Conservation (phyloP, 495 filamentous ascomycete genomes). For the Xylaria nigripes region DNA sequence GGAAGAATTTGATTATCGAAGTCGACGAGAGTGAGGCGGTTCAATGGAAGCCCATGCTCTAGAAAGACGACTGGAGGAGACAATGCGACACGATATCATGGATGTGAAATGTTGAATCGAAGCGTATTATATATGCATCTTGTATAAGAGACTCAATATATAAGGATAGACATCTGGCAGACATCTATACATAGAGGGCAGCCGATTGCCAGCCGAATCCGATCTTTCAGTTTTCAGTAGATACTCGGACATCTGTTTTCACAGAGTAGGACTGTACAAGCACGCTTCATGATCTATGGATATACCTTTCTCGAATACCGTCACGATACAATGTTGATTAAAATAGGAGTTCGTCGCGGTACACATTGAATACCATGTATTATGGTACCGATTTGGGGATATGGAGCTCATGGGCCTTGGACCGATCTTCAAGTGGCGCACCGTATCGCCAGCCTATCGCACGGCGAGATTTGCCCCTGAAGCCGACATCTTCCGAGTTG, state of each 20-base stretch:
- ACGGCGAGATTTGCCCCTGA: conserved; percentile 39
- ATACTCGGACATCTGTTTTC: not conserved
- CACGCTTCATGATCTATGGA: not conserved
- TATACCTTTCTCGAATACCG: not conserved
- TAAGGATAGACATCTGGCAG: not conserved
- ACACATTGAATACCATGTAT: not conserved
- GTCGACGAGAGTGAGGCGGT: conserved; percentile 19
- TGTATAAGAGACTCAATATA: conserved; percentile 4
- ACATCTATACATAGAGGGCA: conserved; percentile 19
- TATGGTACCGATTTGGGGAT: conserved; percentile 39
- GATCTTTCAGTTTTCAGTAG: not conserved
- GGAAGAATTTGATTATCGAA: conserved; percentile 40
- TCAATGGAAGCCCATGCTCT: conserved; percentile 23
- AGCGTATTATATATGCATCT: conserved; percentile 19
- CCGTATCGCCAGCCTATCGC: conserved; percentile 56
- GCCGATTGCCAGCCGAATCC: conserved; percentile 4
- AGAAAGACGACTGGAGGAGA: not conserved
- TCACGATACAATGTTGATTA: conserved; percentile 19
- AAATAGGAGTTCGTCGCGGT: conserved; percentile 1
- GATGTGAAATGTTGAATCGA: not conserved
- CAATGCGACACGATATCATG: not conserved
- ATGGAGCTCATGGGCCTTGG: conserved; percentile 34
- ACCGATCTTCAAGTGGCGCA: conserved; percentile 40
- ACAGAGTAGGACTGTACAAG: not conserved
- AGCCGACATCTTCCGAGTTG: conserved; percentile 39